Evolutionary conservation across 805 yeast genomes (phyloP).

Genomic region (Starmerella vaccinii): DNA sequence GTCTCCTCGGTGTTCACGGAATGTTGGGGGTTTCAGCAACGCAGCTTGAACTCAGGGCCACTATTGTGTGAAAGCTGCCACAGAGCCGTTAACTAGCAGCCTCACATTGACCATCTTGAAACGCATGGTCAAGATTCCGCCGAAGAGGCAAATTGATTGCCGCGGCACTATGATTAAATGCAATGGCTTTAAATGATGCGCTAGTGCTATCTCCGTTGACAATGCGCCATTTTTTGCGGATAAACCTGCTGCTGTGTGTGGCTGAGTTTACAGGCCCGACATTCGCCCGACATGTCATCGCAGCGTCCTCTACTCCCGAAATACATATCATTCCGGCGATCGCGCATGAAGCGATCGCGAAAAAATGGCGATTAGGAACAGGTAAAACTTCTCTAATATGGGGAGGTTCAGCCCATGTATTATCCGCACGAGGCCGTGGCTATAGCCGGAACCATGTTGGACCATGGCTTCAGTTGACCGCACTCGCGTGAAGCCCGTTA

Average conservation of each 20-base stretch:
- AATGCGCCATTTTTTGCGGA: no score
- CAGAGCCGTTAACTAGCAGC: no score
- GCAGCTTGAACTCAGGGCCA: no score
- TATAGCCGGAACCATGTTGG: background rate
- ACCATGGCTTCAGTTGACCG: background rate
- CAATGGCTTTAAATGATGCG: background rate
- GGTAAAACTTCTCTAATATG: background rate
- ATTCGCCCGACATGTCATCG: slow-evolving; percentile 1
- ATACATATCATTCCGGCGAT: background rate
- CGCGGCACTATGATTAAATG: background rate
- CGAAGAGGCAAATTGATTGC: no score
- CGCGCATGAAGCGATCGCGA: background rate
- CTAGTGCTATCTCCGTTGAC: no score
- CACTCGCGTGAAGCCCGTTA: background rate
- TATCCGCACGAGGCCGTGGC: background rate
- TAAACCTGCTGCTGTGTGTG: background rate
- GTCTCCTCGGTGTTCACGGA: no score
- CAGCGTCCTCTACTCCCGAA: background rate
- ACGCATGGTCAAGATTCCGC: no score
- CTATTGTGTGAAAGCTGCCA: no score
- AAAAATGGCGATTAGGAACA: no score
- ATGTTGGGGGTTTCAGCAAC: no score
- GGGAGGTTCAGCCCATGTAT: background rate
- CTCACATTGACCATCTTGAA: no score
- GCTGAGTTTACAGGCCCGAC: background rate